Conservation (phyloP, 192 early-diverging fungal genomes). For the Gamsiella multidivaricata region DNA sequence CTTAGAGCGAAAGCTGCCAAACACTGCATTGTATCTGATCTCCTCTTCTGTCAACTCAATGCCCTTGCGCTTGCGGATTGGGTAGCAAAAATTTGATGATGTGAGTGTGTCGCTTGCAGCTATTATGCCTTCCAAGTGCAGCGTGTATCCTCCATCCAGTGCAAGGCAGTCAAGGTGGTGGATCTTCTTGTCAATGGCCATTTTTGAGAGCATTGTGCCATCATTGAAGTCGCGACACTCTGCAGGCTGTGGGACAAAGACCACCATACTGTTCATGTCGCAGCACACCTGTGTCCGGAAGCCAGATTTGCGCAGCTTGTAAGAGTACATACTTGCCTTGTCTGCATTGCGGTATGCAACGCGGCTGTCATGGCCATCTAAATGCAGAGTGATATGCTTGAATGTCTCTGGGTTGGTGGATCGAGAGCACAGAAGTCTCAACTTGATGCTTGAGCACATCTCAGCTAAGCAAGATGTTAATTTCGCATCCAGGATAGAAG, state of each 20-base stretch:
- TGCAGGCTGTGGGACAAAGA: constrained; percentile 22
- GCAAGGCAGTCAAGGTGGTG: constrained; percentile 35
- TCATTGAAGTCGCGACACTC: constrained; percentile 19
- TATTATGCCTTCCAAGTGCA: constrained; percentile 2
- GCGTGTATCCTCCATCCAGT: constrained; percentile 38
- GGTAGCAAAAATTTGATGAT: constrained; percentile 17
- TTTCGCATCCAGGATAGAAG: neutral
- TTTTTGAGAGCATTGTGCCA: constrained; percentile 28
- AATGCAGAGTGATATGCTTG: constrained; percentile 27
- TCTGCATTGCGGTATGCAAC: constrained; percentile 12
- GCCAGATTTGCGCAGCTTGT: constrained; percentile 37
- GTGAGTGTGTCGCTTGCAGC: neutral
- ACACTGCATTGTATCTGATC: constrained; percentile 11
- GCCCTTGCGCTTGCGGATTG: constrained; percentile 26
- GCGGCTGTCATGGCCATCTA: constrained; percentile 43
- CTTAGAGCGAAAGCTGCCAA: constrained; percentile 36
- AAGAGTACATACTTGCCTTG: constrained; percentile 29
- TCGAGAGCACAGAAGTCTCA: constrained; percentile 12
- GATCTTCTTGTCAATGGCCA: constrained; percentile 20
- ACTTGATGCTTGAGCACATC: constrained; percentile 28
- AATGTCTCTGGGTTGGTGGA: constrained; percentile 19
- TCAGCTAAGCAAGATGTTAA: constrained; percentile 1
- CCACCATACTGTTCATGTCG: constrained; percentile 40
- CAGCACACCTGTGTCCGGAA: constrained; percentile 31
- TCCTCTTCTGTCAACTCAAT: constrained; percentile 18